Evolutionary conservation across 129 eudicot genomes (phyloP).

Genomic region (Arctium lappa): DNA sequence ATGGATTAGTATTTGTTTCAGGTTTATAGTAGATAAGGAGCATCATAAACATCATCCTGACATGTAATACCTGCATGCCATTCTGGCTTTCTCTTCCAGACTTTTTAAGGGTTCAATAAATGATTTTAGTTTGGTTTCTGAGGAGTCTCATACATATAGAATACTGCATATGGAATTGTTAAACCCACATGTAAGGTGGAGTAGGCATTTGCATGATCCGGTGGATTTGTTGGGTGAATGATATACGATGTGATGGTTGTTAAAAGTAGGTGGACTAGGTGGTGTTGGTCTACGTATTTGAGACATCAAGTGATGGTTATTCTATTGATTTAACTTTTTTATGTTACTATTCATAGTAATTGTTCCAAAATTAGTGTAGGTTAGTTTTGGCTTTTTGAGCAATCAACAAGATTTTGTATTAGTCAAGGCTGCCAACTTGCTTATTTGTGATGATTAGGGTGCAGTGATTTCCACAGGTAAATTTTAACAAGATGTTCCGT

Average conservation of each 20-base stretch:
- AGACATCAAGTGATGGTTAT: background rate
- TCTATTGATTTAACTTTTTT: background rate
- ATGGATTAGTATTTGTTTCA: too few species aligned
- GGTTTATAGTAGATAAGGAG: background rate
- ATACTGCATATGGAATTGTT: too few species aligned
- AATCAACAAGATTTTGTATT: background rate
- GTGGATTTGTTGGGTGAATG: background rate
- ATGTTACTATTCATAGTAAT: background rate
- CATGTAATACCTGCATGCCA: background rate
- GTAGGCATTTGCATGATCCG: too few species aligned
- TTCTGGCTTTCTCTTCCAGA: too few species aligned
- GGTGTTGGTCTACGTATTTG: too few species aligned
- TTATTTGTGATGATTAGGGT: constrained; percentile 6
- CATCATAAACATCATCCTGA: background rate
- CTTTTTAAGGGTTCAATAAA: too few species aligned
- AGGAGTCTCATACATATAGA: too few species aligned
- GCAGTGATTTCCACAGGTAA: constrained; percentile 26
- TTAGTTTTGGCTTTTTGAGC: background rate
- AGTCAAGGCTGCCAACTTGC: background rate
- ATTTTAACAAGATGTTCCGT: constrained; percentile 34
- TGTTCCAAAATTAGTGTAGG: background rate
- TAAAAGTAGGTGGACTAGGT: too few species aligned
- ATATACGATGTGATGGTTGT: too few species aligned
- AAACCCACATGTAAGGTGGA: too few species aligned
- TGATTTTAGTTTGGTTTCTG: too few species aligned